Evolutionary conservation across 2,329 filamentous ascomycete genomes (phyloP), one percentile per base, ranked within the genome.

Genomic region (Exophiala calicioides): DNA sequence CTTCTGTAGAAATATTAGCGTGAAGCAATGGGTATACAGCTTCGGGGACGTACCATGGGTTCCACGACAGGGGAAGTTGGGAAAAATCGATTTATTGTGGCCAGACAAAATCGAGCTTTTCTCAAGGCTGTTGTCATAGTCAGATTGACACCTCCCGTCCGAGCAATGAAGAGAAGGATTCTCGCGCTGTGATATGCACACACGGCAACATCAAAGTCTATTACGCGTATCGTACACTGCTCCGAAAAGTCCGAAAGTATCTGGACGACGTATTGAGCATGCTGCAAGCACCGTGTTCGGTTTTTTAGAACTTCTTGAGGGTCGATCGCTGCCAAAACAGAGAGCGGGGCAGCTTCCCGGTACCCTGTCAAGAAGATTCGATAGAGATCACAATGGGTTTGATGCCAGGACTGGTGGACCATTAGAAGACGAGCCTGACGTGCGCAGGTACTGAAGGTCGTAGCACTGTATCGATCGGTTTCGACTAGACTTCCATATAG

Each of bases 401-500:
- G 49, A 38, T 47, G 52, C 48, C 49, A 55, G n/a, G 44, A 52
- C 5, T 53, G 39, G 30, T 55, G 52, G 21, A 55, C 38, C 36
- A 55, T 44, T 5, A 52, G 49, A 20, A 48, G 41, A 18, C 49
- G 44, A n/a, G 39, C 45, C 16, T 46, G 49, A 32, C 41, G 32
- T 41, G 27, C 27, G 26, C 37, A 44, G 15, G 48, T 41, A 20
- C 35, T 41, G 39, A 52, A 52, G 5, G 48, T 47, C 9, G 30
- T 37, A 10, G 49, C 18, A 2, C 41, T 44, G 31, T 52, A 48
- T 16, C 30, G 34, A 24, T 52, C 40, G 5, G 44, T 41, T 5
- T 52, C 49, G 21, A 40, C 45, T 19, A 52, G 34, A 31, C 49
- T 52, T 24, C 33, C 44, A 21, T 48, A 48, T n/a, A 52, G 31